Percentiles rank a stretch among this genome's conserved stretches.
These are phyloP conservation scores for Colletotrichum theobromicola DNA, from an alignment of 2,329 filamentous ascomycete species.

Conservation along the genomic window DNA sequence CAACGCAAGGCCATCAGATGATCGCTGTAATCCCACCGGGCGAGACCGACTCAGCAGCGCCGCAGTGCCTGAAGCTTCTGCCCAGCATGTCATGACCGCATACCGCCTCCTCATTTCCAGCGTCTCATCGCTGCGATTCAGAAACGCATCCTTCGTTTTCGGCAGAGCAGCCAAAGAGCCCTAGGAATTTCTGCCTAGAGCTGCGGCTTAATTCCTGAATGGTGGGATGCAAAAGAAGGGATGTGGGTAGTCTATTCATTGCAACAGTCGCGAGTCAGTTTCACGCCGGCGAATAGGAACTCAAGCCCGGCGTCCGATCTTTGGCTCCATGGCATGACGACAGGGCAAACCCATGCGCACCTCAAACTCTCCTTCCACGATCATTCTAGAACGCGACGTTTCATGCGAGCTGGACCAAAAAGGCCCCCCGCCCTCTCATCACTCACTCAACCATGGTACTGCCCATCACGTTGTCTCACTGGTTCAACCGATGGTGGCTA, in stretches of 20 bases:
- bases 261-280: not conserved
- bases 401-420: not conserved
- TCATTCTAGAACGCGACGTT: conserved; percentile 14
- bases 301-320: not conserved
- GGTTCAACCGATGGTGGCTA: not conserved
- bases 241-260: not conserved
- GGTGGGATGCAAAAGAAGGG: not conserved
- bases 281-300: not conserved
- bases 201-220: not conserved
- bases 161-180: not conserved
- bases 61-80: not conserved
- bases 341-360: not conserved
- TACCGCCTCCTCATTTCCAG: not conserved
- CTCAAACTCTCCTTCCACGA: conserved; percentile 9
- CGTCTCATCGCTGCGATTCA: conserved; percentile 6
- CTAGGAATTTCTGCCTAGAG: not conserved
- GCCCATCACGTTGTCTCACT: not conserved
- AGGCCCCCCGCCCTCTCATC: not conserved
- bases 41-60: not conserved
- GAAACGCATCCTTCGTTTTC: not conserved
- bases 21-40: not conserved
- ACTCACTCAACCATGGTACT: not conserved
- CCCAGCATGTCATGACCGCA: not conserved
- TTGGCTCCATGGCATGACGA: not conserved
- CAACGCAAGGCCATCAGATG: not conserved